phyloP scores from a whole-genome alignment of 2,329 filamentous ascomycete genomes.

The Botrytis medusae region DNA sequence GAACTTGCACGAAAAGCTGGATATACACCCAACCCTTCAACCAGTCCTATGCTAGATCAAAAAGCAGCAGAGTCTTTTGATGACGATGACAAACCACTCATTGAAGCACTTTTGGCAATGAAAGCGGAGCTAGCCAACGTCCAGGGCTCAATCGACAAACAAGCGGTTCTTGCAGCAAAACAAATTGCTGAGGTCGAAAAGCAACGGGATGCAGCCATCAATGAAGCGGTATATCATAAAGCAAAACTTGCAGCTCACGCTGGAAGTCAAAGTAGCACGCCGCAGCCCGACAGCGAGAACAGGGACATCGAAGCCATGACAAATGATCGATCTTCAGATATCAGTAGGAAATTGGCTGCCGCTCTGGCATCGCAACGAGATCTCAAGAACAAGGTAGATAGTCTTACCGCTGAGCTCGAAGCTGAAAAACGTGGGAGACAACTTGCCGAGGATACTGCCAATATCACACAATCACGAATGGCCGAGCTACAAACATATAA shows the following conservation, averaged over 20 bases:
- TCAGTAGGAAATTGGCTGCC: conserved; percentile 79
- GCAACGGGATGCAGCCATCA: conserved; percentile 90
- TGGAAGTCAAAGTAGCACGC: conserved; percentile 61
- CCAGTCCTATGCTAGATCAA: conserved; percentile 73
- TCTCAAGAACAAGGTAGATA: conserved; percentile 73
- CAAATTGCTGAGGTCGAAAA: conserved; percentile 92
- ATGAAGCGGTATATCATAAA: conserved; percentile 92
- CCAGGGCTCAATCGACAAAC: conserved; percentile 84
- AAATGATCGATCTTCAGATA: conserved; percentile 68
- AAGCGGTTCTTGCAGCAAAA: conserved; percentile 80
- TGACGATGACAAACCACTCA: conserved; percentile 86
- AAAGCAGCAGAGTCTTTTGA: conserved; percentile 76
- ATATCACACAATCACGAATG: conserved; percentile 79
- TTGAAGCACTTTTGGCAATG: conserved; percentile 92
- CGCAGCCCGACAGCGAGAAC: conserved; percentile 57
- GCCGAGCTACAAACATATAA: conserved; percentile 80
- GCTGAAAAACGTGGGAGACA: conserved; percentile 79
- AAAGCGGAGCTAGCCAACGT: conserved; percentile 85
- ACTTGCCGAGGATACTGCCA: conserved; percentile 83
- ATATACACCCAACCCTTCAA: conserved; percentile 71
- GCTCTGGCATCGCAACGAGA: conserved; percentile 78
- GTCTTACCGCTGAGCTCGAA: conserved; percentile 67
- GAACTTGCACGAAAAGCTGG: conserved; percentile 88
- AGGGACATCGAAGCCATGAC: conserved; percentile 58
- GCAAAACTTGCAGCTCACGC: conserved; percentile 84